A percentile compares a stretch with the other conserved stretches of the same genome.
Conservation (phyloP, 805 yeast genomes). For the Isabelozyma rhagii region DNA sequence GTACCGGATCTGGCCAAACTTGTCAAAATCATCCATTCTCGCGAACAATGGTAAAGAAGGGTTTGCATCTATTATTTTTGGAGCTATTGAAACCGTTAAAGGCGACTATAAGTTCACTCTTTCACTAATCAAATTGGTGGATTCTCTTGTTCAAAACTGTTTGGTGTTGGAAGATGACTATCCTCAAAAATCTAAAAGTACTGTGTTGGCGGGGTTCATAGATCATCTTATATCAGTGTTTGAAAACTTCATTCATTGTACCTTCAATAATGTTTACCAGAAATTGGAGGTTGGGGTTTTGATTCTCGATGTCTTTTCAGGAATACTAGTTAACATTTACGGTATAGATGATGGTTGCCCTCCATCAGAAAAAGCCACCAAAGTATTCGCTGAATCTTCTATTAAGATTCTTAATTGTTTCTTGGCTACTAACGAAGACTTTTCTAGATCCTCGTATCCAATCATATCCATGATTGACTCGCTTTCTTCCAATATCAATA, state of each 20-base stretch:
- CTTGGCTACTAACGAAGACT: conserved; percentile 48
- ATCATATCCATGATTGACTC: conserved; percentile 49
- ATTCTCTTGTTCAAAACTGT: conserved; percentile 51
- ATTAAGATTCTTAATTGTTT: conserved; percentile 52
- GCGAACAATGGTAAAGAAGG: conserved; percentile 64
- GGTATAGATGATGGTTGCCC: conserved; percentile 48
- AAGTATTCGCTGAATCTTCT: conserved; percentile 51
- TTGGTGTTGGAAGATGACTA: conserved; percentile 33
- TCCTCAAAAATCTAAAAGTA: conserved; percentile 39
- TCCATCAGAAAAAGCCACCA: conserved; percentile 36
- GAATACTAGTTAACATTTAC: conserved; percentile 51
- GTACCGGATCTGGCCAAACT: conserved; percentile 74
- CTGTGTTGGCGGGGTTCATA: conserved; percentile 52
- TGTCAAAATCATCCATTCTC: conserved; percentile 63
- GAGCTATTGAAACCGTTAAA: conserved; percentile 66
- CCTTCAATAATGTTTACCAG: conserved; percentile 54
- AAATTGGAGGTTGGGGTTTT: conserved; percentile 58
- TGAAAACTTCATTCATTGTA: conserved; percentile 73
- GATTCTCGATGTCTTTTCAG: conserved; percentile 52
- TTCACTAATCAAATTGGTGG: conserved; percentile 53
- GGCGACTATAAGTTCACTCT: conserved; percentile 68
- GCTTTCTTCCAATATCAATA: conserved; percentile 32
- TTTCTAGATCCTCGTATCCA: conserved; percentile 53
- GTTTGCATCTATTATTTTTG: conserved; percentile 55
- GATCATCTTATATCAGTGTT: conserved; percentile 62